Evolutionary conservation across 2,329 filamentous ascomycete species (phyloP), one percentile per base, ranked within the genome.

Genomic region (Alternaria brassicicola): DNA sequence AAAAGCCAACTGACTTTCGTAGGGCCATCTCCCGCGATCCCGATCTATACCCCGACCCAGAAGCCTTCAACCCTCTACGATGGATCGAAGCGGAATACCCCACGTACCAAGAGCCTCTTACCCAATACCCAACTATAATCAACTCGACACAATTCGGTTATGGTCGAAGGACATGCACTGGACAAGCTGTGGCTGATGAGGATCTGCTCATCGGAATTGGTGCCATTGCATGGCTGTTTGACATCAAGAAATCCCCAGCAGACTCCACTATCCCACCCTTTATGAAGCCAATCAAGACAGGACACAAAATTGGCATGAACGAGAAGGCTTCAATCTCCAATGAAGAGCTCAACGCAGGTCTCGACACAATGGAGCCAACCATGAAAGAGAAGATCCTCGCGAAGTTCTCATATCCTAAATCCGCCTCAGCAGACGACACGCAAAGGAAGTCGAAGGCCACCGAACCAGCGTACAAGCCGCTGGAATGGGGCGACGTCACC

Each of bases 21-120:
- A 82, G 81, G 80, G 78, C 83, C 26, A 84, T 86, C 62, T 79
- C 84, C 30, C 81, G 83, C 26, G 83, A 85, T 53, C 80, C 82
- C 8, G 71, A 72, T 2, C 77, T 81, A 35, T 86, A 83, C 66
- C 83, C 83, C 2, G 41, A 95, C 72, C 93, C 95, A 3, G 94
- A 98, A 72, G 74, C 75, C 23, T 86, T 85, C 74, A 81, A 82
- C 31, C 84, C 84, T 3, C 79, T 83, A 26, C 80, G 84, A 46
- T 86, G 84, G 84, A 92, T 94, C 75, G 77, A 84, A 31, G 77
- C 82, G 1, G 74, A 75, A 12, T 85, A 78, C 70, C 83, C 83
- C n/a, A 84, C 81, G 0, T 86, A 80, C 65, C 80, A 79, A 62
- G 82, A 82, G 61, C 82, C 83, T 2, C 78, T 84, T 12, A 81